phyloP scores from a whole-genome alignment of 1,139 yeast species.

The Yamadazyma dendronema region DNA sequence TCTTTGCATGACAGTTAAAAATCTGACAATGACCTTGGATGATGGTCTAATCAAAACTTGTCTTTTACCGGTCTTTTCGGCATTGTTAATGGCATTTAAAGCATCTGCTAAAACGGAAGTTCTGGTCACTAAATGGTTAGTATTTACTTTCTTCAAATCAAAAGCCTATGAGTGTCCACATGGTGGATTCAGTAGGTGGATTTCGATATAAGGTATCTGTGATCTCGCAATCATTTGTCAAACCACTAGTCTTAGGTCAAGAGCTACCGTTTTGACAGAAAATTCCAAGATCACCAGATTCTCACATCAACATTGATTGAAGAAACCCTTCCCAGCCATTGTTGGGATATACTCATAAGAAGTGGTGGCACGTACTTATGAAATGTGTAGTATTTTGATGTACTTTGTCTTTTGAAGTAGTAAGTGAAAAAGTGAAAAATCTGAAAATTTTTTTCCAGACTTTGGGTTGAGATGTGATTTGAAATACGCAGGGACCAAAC shows the following conservation, averaged over 20 bases:
- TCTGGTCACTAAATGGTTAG: slow-evolving; percentile 67
- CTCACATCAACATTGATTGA: slow-evolving; percentile 14
- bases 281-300: slow-evolving; percentile 19
- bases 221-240: slow-evolving; percentile 11
- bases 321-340: slow-evolving; percentile 11
- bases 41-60: slow-evolving; percentile 99
- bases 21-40: slow-evolving; percentile 96
- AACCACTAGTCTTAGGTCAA: too few species aligned
- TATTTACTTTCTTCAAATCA: slow-evolving; percentile 10
- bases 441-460: too few species aligned
- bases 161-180: slow-evolving; percentile 17
- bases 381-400: too few species aligned
- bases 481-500: too few species aligned
- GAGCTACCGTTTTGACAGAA: too few species aligned
- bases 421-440: too few species aligned
- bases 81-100: slow-evolving; percentile 96
- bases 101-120: slow-evolving; percentile 99
- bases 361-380: too few species aligned
- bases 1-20: slow-evolving; percentile 95
- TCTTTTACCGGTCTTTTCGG: slow-evolving; percentile 99
- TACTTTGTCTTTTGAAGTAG: too few species aligned
- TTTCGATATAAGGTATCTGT: slow-evolving; percentile 13
- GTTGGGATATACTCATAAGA: too few species aligned
- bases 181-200: slow-evolving; percentile 1
- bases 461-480: too few species aligned